Evolutionary conservation across 1,139 yeast genomes (phyloP).

Genomic region (Candida tetrigidarum): DNA sequence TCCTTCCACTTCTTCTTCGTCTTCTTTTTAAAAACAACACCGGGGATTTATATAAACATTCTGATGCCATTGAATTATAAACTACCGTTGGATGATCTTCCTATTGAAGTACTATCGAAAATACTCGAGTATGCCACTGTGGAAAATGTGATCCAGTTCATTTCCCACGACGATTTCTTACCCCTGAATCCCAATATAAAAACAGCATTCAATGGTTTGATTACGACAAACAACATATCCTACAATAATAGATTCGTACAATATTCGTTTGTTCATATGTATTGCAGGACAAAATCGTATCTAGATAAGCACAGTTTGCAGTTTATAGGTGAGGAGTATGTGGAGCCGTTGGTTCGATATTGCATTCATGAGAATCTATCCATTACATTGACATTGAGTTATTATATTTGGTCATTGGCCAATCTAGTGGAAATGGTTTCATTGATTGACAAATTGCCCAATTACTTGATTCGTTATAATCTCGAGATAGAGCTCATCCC

Average conservation of each 20-base stretch:
- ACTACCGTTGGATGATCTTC: conserved; percentile 7
- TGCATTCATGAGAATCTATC: conserved; percentile 7
- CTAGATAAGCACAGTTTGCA: conserved; percentile 15
- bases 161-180: conserved; percentile 12
- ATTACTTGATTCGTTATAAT: conserved; percentile 16
- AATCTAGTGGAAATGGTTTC: conserved; percentile 21
- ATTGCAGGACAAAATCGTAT: conserved; percentile 18
- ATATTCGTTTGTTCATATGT: conserved; percentile 20
- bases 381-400: conserved; percentile 22
- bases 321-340: conserved; percentile 9
- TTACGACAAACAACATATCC: conserved; percentile 13
- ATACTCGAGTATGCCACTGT: conserved; percentile 13
- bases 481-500: conserved; percentile 29
- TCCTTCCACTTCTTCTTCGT: not conserved
- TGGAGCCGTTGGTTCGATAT: conserved; percentile 12
- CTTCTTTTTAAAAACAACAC: not conserved
- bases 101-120: conserved; percentile 14
- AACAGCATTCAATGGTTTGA: conserved; percentile 11
- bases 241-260: conserved; percentile 19
- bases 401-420: conserved; percentile 24
- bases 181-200: conserved; percentile 11
- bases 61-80: not conserved
- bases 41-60: not conserved
- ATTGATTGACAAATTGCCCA: conserved; percentile 12
- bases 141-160: conserved; percentile 13